Percentiles rank a stretch among this genome's conserved stretches.
phyloP scores from a whole-genome alignment of 2,329 filamentous ascomycete species.

The Diaporthe ilicicola region DNA sequence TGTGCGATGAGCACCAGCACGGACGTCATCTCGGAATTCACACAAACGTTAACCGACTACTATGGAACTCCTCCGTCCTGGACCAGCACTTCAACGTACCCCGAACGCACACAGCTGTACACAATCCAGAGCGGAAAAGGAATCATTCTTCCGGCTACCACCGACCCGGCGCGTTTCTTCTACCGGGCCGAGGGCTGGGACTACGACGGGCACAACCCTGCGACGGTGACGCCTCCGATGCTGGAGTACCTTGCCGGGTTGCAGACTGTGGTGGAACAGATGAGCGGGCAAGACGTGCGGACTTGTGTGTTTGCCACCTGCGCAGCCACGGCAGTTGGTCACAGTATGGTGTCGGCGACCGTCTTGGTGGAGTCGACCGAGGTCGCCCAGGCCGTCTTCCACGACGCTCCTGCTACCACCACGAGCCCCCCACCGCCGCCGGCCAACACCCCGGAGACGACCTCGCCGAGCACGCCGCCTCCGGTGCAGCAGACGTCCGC shows the following conservation, averaged over 20 bases:
- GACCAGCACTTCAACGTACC: not conserved
- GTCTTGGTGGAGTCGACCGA: not conserved
- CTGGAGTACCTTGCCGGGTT: not conserved
- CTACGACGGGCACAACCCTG: not conserved
- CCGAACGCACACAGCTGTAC: not conserved
- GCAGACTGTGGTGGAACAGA: constrained; percentile 1
- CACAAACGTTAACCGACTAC: not conserved
- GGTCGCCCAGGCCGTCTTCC: not conserved
- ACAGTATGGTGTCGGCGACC: not conserved
- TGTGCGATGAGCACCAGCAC: constrained; percentile 7
- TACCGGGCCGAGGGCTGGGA: constrained; percentile 1
- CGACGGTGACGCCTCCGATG: not conserved
- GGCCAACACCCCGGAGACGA: not conserved
- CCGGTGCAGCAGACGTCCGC: not conserved
- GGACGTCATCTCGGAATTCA: not conserved
- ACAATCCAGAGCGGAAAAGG: not conserved
- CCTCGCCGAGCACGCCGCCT: not conserved
- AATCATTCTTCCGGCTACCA: not conserved
- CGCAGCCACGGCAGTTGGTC: not conserved
- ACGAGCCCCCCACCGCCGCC: not conserved
- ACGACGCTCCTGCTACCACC: not conserved
- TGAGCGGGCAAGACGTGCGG: not conserved
- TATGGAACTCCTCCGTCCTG: not conserved
- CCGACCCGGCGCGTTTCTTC: not conserved
- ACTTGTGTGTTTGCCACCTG: constrained; percentile 5